Percentiles rank a stretch among this genome's conserved stretches.
Evolutionary conservation across 208 protist genomes (phyloP).

Genomic region (Perkinsela sp.): DNA sequence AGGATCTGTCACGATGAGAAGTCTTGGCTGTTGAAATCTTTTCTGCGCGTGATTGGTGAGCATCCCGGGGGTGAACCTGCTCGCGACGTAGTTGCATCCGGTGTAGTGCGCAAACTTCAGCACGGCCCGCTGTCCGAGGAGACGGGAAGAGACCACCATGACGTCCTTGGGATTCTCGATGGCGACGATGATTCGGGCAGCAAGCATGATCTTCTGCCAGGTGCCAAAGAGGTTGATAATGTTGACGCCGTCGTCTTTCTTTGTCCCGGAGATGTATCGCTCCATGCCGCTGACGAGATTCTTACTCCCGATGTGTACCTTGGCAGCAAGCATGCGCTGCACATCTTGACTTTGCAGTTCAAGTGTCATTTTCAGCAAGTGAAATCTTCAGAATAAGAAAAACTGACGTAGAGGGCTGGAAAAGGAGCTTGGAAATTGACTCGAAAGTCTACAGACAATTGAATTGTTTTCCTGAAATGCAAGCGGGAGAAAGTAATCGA

Average conservation of each 20-base stretch:
- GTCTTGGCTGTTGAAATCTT: constrained; percentile 90
- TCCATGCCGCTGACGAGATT: constrained; percentile 77
- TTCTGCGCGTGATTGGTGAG: constrained; percentile 96
- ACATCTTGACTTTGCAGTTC: constrained; percentile 33
- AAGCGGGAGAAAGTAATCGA: too few relatives aligned
- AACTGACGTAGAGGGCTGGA: too few relatives aligned
- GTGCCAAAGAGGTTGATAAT: constrained; percentile 92
- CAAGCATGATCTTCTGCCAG: constrained; percentile 94
- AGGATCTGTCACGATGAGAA: constrained; percentile 90
- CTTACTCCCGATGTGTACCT: constrained; percentile 80
- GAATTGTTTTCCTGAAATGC: too few relatives aligned
- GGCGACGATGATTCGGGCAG: constrained; percentile 86
- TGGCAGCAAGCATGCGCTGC: constrained; percentile 81
- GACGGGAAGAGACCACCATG: constrained; percentile 71
- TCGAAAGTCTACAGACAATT: too few relatives aligned
- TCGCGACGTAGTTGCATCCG: constrained; percentile 60
- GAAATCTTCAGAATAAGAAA: too few relatives aligned
- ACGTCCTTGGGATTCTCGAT: constrained; percentile 94
- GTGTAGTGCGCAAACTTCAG: constrained; percentile 90
- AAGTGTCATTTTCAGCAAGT: not conserved
- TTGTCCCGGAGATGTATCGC: constrained; percentile 73
- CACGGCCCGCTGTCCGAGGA: constrained; percentile 78
- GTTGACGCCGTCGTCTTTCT: constrained; percentile 51
- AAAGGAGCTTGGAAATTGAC: too few relatives aligned
- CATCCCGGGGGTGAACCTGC: constrained; percentile 89